Evolutionary conservation across 495 filamentous ascomycete species (phyloP), one percentile per base, ranked within the genome.

Genomic region (Entonaema liquescens): DNA sequence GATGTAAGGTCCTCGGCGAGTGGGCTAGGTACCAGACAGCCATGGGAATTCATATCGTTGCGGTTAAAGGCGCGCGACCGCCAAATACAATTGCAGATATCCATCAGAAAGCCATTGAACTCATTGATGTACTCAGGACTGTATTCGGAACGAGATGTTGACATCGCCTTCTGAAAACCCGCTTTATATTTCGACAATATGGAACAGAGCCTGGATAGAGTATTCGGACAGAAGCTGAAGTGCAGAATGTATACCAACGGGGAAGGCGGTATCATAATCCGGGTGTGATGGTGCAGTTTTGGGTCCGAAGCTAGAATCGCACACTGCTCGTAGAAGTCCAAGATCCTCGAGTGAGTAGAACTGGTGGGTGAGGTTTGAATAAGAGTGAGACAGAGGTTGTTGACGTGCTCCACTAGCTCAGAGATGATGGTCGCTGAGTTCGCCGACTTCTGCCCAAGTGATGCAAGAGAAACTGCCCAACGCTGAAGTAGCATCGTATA

Each of bases 41-140:
- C 93, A 28, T 89, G 80, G 3, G 93, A 88, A 76, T 93, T 93
- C 12, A 83, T 76, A 67, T 95, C 92, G 9, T 86, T 81, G 1
- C 78, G 79, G 44, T 89, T 88, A 33, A 97, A 89, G 0, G 91
- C 93, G 13, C 90, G 89, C 21, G 88, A 89, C 19, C 92, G 87
- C 93, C 94, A 96, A 13, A 97, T 71, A 50, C 92, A 86, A 73
- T 97, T 96, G 81, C 92, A 95, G 42, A 93, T 85, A 73, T 97
- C 94, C 91, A 95, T 95, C 31, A 97, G 84, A 73, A 90, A 93
- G 8, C 90, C 91, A 77, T 97, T 97, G 81, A 95, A 95, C 21
- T 86, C 82, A 44, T 87, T 84, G 58, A 93, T 87, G 71, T 85
- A 87, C 68, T 79, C 80, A 53, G 78, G 83, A 68, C 81, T 86